A percentile compares a stretch with the other conserved stretches of the same genome.
phyloP scores from a whole-genome alignment of 768 basidiomycete species.

The Mycena galericulata region DNA sequence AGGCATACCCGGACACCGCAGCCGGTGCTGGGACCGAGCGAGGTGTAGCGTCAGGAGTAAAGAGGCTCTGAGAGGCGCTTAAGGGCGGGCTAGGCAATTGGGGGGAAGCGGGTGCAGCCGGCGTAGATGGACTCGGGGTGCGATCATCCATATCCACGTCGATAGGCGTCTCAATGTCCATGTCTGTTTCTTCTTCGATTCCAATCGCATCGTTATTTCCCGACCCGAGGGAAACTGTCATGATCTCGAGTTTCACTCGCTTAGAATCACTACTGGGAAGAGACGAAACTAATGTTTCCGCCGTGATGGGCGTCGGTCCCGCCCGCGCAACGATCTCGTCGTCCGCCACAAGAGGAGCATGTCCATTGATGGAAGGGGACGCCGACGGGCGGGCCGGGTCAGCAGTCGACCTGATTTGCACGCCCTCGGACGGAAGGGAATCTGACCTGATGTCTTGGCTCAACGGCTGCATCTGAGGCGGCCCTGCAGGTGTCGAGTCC shows the following conservation, averaged over 20 bases:
- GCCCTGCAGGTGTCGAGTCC: not conserved
- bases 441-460: not conserved
- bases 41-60: conserved; percentile 29
- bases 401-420: conserved; percentile 21
- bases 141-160: conserved; percentile 32
- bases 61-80: conserved; percentile 22
- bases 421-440: not conserved
- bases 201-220: not conserved
- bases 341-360: not conserved
- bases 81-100: conserved; percentile 20
- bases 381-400: conserved; percentile 7
- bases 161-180: conserved; percentile 35
- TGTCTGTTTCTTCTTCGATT: conserved; percentile 32
- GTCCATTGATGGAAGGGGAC: conserved; percentile 11
- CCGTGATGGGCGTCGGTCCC: not conserved
- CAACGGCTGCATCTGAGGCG: not conserved
- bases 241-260: conserved; percentile 34
- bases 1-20: not conserved
- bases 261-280: conserved; percentile 23
- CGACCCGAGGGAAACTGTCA: conserved; percentile 24
- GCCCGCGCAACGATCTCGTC: not conserved
- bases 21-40: not conserved
- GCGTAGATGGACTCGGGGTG: conserved; percentile 2
- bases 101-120: not conserved
- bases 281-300: conserved; percentile 21